A percentile compares a stretch with the other conserved stretches of the same genome.
phyloP scores from a whole-genome alignment of 768 basidiomycete genomes.

The Termitomyces sp. region DNA sequence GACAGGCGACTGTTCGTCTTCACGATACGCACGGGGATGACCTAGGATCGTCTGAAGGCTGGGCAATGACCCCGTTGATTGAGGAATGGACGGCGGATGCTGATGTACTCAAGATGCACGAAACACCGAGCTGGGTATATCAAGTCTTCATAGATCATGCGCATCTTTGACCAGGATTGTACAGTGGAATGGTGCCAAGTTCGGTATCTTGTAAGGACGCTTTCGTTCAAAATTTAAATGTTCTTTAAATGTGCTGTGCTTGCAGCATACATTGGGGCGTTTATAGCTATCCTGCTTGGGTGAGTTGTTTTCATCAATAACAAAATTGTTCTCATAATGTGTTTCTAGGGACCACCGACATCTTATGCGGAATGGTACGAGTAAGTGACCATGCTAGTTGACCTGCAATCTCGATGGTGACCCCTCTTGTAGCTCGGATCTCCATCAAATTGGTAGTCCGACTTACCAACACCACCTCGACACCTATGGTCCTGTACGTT shows the following conservation, averaged over 20 bases:
- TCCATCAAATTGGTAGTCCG: conserved; percentile 34
- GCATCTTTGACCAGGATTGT: not conserved
- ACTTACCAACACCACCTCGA: conserved; percentile 46
- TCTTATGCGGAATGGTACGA: conserved; percentile 55
- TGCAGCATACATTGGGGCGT: conserved; percentile 46
- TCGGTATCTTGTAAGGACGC: conserved; percentile 46
- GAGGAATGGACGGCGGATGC: conserved; percentile 35
- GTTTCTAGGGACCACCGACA: conserved; percentile 29
- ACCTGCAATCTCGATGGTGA: not conserved
- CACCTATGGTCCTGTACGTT: conserved; percentile 36
- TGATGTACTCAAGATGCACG: conserved; percentile 35
- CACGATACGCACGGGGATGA: conserved; percentile 28
- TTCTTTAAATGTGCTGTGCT: conserved; percentile 1
- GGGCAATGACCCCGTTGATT: conserved; percentile 31
- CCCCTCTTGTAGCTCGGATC: conserved; percentile 25
- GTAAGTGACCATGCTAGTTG: conserved; percentile 23
- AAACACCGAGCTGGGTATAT: conserved; percentile 49
- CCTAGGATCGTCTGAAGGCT: conserved; percentile 30
- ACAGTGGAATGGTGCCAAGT: conserved; percentile 49
- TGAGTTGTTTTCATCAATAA: conserved; percentile 1
- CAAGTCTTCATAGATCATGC: not conserved
- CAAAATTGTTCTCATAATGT: not conserved
- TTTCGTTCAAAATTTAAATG: not conserved
- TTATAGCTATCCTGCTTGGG: conserved; percentile 43
- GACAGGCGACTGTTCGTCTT: conserved; percentile 27